Base-by-base conservation (phyloP, 2,329 filamentous ascomycete species). In the Ceratocystis ficicola region DNA sequence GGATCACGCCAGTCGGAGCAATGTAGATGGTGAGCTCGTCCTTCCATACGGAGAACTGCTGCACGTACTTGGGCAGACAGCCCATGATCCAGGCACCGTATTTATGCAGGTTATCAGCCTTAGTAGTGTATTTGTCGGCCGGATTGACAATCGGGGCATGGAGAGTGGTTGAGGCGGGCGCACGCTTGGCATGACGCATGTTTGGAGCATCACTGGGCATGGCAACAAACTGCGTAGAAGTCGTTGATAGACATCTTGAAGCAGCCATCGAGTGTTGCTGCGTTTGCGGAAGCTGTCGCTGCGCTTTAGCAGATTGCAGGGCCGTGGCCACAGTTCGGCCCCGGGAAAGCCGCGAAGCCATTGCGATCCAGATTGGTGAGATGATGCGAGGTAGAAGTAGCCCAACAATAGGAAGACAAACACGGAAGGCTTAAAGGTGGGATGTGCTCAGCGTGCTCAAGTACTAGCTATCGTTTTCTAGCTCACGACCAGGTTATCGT, bases 1-100 rank as follows among this genome's bases (percentile, higher is more conserved):
- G 94, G 71, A 96, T 84, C 71, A 97, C 86, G 71, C 90, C 94
- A 46, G 88, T 79, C 1, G 94, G 94, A 61, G 90, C 82, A 73
- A 97, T 94, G 77, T 95, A 93, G 75, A 96, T 90, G 72, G 88
- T 91, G 74, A 99, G 85, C 78, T 99, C 94, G 75, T 99, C 94
- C 80, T 99, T 99, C 94, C 94, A 99, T 66, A 99, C 93, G 12
- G 92, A 95, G 80, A 97, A 97, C 79, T 99, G 94, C 80, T 99
- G 95, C 72, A 99, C 85, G 78, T 96, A 96, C 81, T 96, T 97
- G 72, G 94, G 95, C 73, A 99, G 78, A 77, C 90, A 95, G 71
- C 91, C 92, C 85, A 99, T 93, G 73, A 99, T 80, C 83, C 96
- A 99, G 74, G 95, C 86, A 73, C 94, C 94, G 75, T 99, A 99